These are phyloP conservation scores for Syzygium aqueum DNA, from an alignment of 345 rosid genomes.

Conservation along the genomic window DNA sequence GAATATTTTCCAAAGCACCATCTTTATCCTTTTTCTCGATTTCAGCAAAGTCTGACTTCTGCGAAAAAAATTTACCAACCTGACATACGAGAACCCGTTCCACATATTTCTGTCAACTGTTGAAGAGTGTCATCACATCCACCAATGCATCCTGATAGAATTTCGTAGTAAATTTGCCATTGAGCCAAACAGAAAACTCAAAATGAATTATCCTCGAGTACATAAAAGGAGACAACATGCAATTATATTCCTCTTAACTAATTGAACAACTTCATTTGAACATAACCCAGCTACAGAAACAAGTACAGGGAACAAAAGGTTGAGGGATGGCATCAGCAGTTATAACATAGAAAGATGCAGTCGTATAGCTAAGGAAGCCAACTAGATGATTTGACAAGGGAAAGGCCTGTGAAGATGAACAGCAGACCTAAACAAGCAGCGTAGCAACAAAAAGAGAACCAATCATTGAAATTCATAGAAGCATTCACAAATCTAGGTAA, in stretches of 20 bases:
- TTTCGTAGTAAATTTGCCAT: not conserved
- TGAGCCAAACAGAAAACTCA: not conserved
- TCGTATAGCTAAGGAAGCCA: not conserved
- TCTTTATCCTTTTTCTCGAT: not conserved
- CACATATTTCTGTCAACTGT: conserved; percentile 81
- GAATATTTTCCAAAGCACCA: not conserved
- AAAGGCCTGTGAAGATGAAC: not conserved
- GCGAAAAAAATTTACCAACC: conserved; percentile 25
- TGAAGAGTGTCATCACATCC: conserved; percentile 80
- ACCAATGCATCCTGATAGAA: conserved; percentile 75
- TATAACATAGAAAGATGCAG: not conserved
- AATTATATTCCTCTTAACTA: not conserved
- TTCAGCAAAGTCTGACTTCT: not conserved
- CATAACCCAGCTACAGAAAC: not conserved
- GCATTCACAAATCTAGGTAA: not conserved
- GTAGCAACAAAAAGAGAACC: not conserved
- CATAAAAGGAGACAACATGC: not conserved
- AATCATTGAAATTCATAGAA: not conserved
- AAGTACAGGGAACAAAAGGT: not conserved
- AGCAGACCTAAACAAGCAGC: not conserved
- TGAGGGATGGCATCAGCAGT: not conserved
- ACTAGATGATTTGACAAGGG: not conserved
- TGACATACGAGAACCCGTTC: conserved; percentile 84
- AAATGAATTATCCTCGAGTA: not conserved
- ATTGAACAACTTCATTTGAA: not conserved